Percentiles rank a stretch among this genome's conserved stretches.
Evolutionary conservation across 441 rosid genomes (phyloP).

Genomic region (Populus tomentosa): DNA sequence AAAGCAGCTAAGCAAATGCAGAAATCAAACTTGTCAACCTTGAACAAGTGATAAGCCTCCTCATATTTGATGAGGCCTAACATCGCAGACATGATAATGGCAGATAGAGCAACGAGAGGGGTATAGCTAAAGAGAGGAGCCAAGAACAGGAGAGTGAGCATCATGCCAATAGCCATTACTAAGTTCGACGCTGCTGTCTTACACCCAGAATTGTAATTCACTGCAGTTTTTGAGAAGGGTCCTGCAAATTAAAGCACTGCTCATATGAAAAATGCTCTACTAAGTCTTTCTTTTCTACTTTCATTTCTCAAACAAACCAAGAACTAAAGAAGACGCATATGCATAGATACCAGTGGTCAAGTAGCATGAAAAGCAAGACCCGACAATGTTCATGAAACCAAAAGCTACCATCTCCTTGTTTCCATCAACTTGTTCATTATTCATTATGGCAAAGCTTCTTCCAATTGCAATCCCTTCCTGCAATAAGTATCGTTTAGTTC

Average conservation of each 20-base stretch:
- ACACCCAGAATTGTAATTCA: slow-evolving; percentile 76
- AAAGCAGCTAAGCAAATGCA: slow-evolving; percentile 68
- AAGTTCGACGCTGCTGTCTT: slow-evolving; percentile 69
- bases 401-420: slow-evolving; percentile 90
- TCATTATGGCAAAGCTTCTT: slow-evolving; percentile 72
- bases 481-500: neutral
- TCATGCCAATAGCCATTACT: slow-evolving; percentile 77
- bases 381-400: slow-evolving; percentile 80
- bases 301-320: too few species aligned
- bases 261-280: neutral
- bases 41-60: slow-evolving; percentile 54
- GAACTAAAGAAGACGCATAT: neutral
- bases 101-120: slow-evolving; percentile 77
- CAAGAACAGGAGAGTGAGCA: slow-evolving; percentile 64
- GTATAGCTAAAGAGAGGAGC: slow-evolving; percentile 86
- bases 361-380: slow-evolving; percentile 88
- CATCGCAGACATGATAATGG: slow-evolving; percentile 92
- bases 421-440: slow-evolving; percentile 79
- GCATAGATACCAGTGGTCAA: slow-evolving; percentile 58
- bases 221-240: slow-evolving; percentile 89
- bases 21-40: slow-evolving; percentile 83
- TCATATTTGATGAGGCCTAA: slow-evolving; percentile 66
- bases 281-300: neutral
- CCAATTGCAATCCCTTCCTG: slow-evolving; percentile 96
- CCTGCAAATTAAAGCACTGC: slow-evolving; percentile 35